Evolutionary conservation across 495 filamentous ascomycete species (phyloP), one percentile per base, ranked within the genome.

Genomic region (Parathielavia hyrcaniae): DNA sequence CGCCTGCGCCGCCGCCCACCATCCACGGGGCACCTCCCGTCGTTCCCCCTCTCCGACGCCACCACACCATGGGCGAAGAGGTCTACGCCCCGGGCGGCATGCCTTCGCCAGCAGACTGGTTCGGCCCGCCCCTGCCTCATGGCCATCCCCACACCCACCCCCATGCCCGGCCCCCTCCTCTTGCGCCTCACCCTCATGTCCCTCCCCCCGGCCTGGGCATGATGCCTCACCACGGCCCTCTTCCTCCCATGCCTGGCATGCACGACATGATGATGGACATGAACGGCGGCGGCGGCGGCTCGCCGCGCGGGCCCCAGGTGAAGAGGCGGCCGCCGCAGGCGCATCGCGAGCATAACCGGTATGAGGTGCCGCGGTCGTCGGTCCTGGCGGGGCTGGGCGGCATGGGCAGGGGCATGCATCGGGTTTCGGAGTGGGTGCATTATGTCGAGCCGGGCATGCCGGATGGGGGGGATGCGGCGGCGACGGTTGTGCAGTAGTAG

Each of bases 341-440:
- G 20, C 50, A 58, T 23, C 59, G 62, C 30, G 69, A 61, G 45
- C 63, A 66, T 40, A 65, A 34, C 53, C 64, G 70, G 56, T 50
- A 57, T 14, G 68, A 70, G 35, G 47, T 48, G n/a, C 71, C 72
- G 13, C 66, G 63, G 50, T 66, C 68, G 35, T 77, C 75, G 22
- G 67, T 73, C 23, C 69, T 77, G 38, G 76, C 76, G 10, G 76
- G 76, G 0, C 69, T 79, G 13, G 70, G 69, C 12, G 76, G 76
- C 10, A 68, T 69, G 13, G 74, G 73, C 13, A 66, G 74, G 40
- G 76, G 76, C 8, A 69, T 75, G 70, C 68, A 76, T 58, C 68
- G 76, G 1, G 76, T 79, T 4, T 68, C 60, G 39, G 75, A 79
- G 60, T 79, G 76, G 76, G 64, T 72, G 30, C 72, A 70, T 43